Conservation (phyloP, 441 rosid species). For the Theobroma grandiflorum region DNA sequence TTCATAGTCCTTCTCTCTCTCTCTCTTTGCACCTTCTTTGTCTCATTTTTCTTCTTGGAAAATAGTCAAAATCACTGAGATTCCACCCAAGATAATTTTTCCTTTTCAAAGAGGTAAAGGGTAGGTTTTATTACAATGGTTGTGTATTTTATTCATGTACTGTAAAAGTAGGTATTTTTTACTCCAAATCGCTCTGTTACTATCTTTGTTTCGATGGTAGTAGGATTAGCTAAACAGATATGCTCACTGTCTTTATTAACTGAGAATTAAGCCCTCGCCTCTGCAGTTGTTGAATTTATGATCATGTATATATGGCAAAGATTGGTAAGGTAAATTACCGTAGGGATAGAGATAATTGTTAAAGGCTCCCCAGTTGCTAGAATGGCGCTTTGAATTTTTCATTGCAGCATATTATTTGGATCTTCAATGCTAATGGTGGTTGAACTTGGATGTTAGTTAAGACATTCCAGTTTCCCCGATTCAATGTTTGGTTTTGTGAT, state of each 20-base stretch:
- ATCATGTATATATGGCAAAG: neutral
- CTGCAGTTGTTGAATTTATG: neutral
- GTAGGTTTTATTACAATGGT: neutral
- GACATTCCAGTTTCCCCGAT: neutral
- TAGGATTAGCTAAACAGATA: conserved; percentile 13
- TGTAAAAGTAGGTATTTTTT: neutral
- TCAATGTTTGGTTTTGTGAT: neutral
- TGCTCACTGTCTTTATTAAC: conserved; percentile 3
- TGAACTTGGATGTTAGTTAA: neutral
- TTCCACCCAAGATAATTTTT: neutral
- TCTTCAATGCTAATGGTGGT: neutral
- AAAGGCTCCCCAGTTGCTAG: neutral
- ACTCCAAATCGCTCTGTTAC: neutral
- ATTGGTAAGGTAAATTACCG: neutral
- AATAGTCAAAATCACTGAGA: neutral
- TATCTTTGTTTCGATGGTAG: conserved; percentile 4
- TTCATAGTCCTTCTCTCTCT: conserved; percentile 13
- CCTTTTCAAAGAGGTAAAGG: neutral
- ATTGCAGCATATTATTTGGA: neutral
- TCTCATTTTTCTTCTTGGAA: conserved; percentile 2
- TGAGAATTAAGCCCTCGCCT: neutral
- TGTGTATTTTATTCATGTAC: conserved; percentile 5
- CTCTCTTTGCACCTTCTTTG: neutral
- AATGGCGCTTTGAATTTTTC: neutral
- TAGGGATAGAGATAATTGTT: neutral